A percentile compares a stretch with the other conserved stretches of the same genome.
Conservation (phyloP, 2,329 filamentous ascomycete species). For the Pestalotiopsis sp. region DNA sequence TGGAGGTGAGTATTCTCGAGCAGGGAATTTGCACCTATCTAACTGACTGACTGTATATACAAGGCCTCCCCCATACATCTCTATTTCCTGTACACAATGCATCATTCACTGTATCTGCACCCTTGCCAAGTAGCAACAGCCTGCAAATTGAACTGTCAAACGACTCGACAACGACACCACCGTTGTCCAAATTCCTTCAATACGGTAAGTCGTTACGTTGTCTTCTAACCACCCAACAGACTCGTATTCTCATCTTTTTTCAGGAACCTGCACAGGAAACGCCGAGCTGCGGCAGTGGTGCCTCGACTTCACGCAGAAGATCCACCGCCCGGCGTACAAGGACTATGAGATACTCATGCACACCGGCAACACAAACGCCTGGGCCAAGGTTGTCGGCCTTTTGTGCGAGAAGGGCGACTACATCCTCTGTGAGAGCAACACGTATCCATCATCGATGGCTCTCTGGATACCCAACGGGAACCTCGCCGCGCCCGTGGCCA, state of each 20-base stretch:
- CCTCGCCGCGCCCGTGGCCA: slow-evolving; percentile 22
- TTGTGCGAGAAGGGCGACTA: slow-evolving; percentile 28
- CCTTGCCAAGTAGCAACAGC: not conserved
- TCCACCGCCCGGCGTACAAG: slow-evolving; percentile 1
- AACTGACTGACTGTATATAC: not conserved
- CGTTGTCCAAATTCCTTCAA: not conserved
- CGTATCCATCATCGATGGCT: slow-evolving; percentile 31
- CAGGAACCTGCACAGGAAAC: slow-evolving; percentile 7
- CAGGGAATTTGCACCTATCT: slow-evolving; percentile 2
- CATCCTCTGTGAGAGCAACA: slow-evolving; percentile 30
- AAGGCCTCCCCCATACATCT: slow-evolving; percentile 6
- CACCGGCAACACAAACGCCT: slow-evolving; percentile 32
- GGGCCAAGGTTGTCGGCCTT: slow-evolving; percentile 30
- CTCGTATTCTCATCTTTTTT: not conserved
- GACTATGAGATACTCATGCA: slow-evolving; percentile 26
- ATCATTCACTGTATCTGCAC: not conserved
- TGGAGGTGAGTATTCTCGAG: slow-evolving; percentile 22
- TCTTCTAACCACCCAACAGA: slow-evolving; percentile 15
- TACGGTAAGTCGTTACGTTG: not conserved
- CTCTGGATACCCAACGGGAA: slow-evolving; percentile 30
- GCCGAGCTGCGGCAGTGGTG: slow-evolving; percentile 7
- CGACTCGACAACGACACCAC: not conserved
- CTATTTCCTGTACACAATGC: slow-evolving; percentile 9
- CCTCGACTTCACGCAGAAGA: slow-evolving; percentile 3
- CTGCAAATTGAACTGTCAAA: slow-evolving; percentile 18